phyloP scores from a whole-genome alignment of 768 basidiomycete species.

The Suillus sp. region DNA sequence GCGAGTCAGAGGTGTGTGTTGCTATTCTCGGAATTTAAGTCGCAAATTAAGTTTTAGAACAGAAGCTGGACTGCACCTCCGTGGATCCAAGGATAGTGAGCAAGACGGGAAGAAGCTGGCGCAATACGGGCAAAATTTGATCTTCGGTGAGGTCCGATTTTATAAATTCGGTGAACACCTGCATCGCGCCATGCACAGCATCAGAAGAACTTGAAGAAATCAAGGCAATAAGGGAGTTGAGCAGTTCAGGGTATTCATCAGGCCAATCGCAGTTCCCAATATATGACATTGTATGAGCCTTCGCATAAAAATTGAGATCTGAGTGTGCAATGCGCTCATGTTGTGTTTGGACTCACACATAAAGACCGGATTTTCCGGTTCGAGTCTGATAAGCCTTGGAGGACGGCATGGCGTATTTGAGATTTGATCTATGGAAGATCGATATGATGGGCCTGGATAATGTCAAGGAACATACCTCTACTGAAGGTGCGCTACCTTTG shows the following conservation, averaged over 20 bases:
- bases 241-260: constrained; percentile 92
- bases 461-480: constrained; percentile 50
- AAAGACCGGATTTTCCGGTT: constrained; percentile 85
- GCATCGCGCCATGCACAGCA: constrained; percentile 94
- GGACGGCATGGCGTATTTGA: constrained; percentile 76
- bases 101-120: constrained; percentile 84
- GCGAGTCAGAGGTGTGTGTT: constrained; percentile 79
- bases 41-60: background rate
- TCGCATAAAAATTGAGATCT: constrained; percentile 20
- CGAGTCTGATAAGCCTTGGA: constrained; percentile 82
- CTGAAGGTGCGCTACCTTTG: constrained; percentile 72
- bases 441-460: constrained; percentile 14
- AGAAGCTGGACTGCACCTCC: constrained; percentile 47
- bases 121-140: constrained; percentile 90
- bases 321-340: background rate
- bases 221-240: constrained; percentile 71
- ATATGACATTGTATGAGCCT: constrained; percentile 88
- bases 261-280: constrained; percentile 96
- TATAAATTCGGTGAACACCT: constrained; percentile 93
- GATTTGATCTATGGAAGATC: constrained; percentile 61
- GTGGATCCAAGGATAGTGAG: constrained; percentile 75
- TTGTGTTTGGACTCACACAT: constrained; percentile 54
- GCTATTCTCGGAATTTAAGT: constrained; percentile 36
- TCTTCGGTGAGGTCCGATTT: constrained; percentile 92
- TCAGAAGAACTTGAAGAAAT: constrained; percentile 72